Evolutionary conservation across 495 filamentous ascomycete species (phyloP).

Genomic region (Cudoniella acicularis): DNA sequence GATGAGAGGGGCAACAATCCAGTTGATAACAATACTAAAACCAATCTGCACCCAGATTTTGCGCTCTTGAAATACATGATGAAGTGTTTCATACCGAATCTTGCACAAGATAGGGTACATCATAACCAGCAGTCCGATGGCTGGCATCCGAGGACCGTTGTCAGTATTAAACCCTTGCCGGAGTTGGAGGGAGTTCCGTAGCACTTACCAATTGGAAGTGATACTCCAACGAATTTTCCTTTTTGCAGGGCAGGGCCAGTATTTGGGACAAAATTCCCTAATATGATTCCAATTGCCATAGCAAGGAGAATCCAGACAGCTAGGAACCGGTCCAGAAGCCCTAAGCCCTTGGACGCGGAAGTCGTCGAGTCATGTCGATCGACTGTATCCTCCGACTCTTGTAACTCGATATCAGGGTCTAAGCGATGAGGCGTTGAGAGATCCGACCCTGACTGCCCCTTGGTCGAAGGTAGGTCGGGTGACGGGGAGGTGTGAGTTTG

Average conservation of each 20-base stretch:
- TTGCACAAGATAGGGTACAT: constrained; percentile 84
- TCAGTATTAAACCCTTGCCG: no score
- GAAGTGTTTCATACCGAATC: constrained; percentile 75
- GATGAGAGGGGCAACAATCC: constrained; percentile 81
- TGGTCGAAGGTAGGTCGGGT: no score
- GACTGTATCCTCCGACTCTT: no score
- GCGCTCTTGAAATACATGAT: constrained; percentile 58
- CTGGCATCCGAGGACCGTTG: constrained; percentile 35
- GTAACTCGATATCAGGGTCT: no score
- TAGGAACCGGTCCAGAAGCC: constrained; percentile 70
- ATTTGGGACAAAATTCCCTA: constrained; percentile 72
- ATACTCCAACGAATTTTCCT: constrained; percentile 70
- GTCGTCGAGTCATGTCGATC: no score
- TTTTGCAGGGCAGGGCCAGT: constrained; percentile 60
- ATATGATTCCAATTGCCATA: constrained; percentile 73
- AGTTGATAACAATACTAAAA: constrained; percentile 79
- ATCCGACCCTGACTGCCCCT: no score
- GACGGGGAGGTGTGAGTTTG: no score
- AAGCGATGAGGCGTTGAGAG: no score
- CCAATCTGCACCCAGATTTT: constrained; percentile 73
- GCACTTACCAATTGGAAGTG: constrained; percentile 67
- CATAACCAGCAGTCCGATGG: constrained; percentile 65
- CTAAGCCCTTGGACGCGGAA: constrained; percentile 52
- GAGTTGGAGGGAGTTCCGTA: no score
- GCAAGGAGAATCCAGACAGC: constrained; percentile 84